Percentiles rank a stretch among this genome's conserved stretches.
phyloP scores from a whole-genome alignment of 257 asterid genomes.

The Nicotiana attenuata region DNA sequence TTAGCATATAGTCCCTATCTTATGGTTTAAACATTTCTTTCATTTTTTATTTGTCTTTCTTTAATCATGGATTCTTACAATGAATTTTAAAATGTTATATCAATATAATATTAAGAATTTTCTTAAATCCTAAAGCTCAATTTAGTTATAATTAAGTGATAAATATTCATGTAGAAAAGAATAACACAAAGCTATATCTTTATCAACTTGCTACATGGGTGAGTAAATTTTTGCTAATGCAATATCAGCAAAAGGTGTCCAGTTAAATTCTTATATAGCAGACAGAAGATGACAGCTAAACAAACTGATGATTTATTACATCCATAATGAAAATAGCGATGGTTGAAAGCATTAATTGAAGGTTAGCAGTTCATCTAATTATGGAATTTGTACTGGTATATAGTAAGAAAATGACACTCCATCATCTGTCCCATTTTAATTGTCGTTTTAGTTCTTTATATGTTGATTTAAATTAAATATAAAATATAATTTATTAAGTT shows the following conservation, averaged over 20 bases:
- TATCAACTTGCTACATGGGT: background rate
- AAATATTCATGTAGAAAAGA: background rate
- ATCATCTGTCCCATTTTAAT: no score
- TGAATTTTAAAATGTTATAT: background rate
- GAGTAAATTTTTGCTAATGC: background rate
- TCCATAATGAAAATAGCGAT: background rate
- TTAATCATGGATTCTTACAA: background rate
- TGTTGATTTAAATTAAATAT: no score
- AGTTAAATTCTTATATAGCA: background rate
- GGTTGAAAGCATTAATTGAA: background rate
- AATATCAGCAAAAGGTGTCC: constrained; percentile 1
- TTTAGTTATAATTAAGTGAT: background rate
- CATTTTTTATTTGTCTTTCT: background rate
- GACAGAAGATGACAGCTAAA: background rate
- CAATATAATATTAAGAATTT: background rate
- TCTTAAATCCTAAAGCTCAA: no score
- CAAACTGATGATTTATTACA: background rate
- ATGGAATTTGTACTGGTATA: background rate
- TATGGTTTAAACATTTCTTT: background rate
- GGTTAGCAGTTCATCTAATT: background rate
- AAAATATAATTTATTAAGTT: no score
- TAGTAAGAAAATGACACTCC: no score
- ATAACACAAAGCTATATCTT: no score
- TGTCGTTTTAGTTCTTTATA: no score
- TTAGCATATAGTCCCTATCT: no score